Evolutionary conservation across 495 filamentous ascomycete species (phyloP).

Genomic region (Polyplosphaeria fusca): DNA sequence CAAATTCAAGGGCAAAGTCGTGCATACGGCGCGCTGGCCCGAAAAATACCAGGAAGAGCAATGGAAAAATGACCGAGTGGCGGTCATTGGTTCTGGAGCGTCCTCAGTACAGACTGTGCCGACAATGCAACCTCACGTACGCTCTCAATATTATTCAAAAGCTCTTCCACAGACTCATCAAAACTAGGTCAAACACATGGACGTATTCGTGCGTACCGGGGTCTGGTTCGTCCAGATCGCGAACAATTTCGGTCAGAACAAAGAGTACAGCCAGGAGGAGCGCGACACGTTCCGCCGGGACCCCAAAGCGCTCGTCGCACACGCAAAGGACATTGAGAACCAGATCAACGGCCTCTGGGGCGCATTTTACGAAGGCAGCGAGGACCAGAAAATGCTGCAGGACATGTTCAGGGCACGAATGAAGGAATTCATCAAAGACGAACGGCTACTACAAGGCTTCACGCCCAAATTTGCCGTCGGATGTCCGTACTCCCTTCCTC

Average conservation of each 20-base stretch:
- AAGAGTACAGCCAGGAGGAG: conserved; percentile 40
- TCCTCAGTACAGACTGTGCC: conserved; percentile 46
- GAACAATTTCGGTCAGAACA: conserved; percentile 35
- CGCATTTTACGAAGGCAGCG: conserved; percentile 38
- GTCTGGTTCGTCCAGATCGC: conserved; percentile 43
- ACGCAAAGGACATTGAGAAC: conserved; percentile 44
- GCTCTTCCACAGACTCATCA: too few relatives aligned
- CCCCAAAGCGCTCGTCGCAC: conserved; percentile 36
- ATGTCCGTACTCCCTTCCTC: conserved; percentile 25
- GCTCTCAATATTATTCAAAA: too few relatives aligned
- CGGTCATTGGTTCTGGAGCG: conserved; percentile 42
- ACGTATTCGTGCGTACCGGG: conserved; percentile 41
- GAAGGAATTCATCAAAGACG: conserved; percentile 45
- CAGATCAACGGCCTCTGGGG: conserved; percentile 44
- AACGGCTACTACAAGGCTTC: conserved; percentile 43
- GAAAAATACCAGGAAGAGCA: conserved; percentile 54
- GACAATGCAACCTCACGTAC: conserved; percentile 37
- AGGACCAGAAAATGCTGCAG: conserved; percentile 37
- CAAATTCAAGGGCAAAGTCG: conserved; percentile 47
- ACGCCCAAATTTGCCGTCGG: conserved; percentile 40
- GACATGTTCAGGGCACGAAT: conserved; percentile 38
- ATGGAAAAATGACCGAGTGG: conserved; percentile 49
- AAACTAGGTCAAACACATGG: conserved; percentile 34
- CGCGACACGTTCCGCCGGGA: conserved; percentile 37
- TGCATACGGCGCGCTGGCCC: conserved; percentile 53